Evolutionary conservation across 192 early-diverging fungal species (phyloP), one percentile per base, ranked within the genome.

Genomic region (Backusella parvicylindrica): DNA sequence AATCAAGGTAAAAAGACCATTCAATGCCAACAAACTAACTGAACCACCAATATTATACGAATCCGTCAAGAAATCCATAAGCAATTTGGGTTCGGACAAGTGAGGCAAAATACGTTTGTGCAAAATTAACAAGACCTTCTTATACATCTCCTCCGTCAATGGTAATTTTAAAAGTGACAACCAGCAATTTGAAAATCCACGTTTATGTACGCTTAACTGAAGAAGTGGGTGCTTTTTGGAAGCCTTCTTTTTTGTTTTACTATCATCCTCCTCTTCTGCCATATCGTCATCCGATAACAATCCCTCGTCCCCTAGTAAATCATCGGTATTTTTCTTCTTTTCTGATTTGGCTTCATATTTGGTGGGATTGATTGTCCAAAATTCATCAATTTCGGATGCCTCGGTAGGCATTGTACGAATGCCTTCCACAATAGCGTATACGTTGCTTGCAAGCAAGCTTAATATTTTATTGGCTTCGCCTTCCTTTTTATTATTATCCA

Each of bases 1-100:
- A 63, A 99, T 97, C 74, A 99, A 85, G 18, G 97, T 95, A 68
- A 98, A 99, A 21, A 99, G 82, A 32, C 97, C 96, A 79, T 98
- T 98, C 47, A 99, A 85, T 6, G 98, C 97, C 68, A 99, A 83
- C 47, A 99, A 73, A 81, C 95, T 96, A 76, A 95, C 80, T 8
- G 91, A 90, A 6, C 97, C 97, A 75, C 97, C 96, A 87, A 79
- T 33, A 71, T 97, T 91, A 77, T 98, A 98, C 16, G 95, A 86
- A 40, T 91, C 93, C 11, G 91, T 95, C 87, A 99, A 86, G 80
- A 97, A 99, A 76, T 97, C 96, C 89, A 98, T 96, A 68, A 99
- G 84, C 53, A 88, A 76, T 41, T 85, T 87, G 6, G 97, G 93
- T 31, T 92, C 85, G 13, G 76, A 67, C 91, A 99, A 87, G 75